Conservation (phyloP, 2,329 filamentous ascomycete genomes). For the Curvularia verruculosa region DNA sequence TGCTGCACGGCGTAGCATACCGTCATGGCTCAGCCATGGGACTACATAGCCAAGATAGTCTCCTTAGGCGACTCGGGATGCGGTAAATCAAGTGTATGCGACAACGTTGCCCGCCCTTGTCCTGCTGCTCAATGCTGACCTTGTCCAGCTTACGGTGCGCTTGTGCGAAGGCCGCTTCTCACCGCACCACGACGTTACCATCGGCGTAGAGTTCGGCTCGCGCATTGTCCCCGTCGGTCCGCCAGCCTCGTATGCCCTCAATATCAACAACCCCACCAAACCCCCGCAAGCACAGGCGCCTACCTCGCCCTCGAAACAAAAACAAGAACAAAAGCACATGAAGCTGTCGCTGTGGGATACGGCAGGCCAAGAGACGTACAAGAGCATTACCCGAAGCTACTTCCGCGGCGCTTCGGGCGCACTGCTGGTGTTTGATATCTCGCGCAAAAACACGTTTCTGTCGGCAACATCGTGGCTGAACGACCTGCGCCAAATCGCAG, state of each 20-base stretch:
- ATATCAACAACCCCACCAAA: conserved; percentile 58
- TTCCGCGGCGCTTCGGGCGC: conserved; percentile 81
- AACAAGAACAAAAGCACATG: conserved; percentile 73
- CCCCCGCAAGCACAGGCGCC: conserved; percentile 20
- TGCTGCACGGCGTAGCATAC: conserved; percentile 15
- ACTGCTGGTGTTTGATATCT: conserved; percentile 94
- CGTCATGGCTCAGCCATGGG: conserved; percentile 74
- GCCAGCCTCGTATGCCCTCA: conserved; percentile 68
- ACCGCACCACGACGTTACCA: conserved; percentile 93
- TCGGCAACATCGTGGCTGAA: conserved; percentile 93
- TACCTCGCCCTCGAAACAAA: conserved; percentile 36
- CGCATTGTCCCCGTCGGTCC: conserved; percentile 90
- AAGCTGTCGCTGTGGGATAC: conserved; percentile 96
- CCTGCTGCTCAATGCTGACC: conserved; percentile 18
- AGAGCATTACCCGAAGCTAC: conserved; percentile 92
- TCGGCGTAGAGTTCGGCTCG: conserved; percentile 94
- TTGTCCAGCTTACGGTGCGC: conserved; percentile 76
- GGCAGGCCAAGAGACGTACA: conserved; percentile 96
- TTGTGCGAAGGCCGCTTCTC: conserved; percentile 97
- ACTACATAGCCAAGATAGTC: conserved; percentile 98
- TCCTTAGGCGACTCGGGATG: conserved; percentile 96
- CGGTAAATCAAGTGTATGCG: conserved; percentile 77
- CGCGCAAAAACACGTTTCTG: conserved; percentile 80
- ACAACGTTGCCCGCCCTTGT: neutral
- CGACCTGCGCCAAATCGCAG: conserved; percentile 91